Conservation (phyloP, 2,329 filamentous ascomycete species). For the Gremmenia infestans region DNA sequence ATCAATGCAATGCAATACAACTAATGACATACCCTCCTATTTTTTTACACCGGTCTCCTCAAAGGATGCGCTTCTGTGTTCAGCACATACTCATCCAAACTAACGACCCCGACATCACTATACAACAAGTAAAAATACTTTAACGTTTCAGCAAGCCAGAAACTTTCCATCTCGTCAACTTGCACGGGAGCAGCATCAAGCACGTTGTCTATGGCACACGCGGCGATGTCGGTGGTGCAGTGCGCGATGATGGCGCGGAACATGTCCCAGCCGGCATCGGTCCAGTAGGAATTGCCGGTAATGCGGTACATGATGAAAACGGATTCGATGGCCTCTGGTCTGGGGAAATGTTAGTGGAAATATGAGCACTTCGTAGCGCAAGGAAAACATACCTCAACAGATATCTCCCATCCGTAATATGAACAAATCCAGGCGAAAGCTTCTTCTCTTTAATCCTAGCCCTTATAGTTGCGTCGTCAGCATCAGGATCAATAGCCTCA, state of each 20-base stretch:
- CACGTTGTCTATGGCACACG: constrained; percentile 41
- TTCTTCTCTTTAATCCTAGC: constrained; percentile 11
- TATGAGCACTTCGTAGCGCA: constrained; percentile 5
- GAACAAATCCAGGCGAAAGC: constrained; percentile 22
- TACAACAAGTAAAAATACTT: constrained; percentile 58
- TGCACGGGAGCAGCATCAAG: constrained; percentile 19
- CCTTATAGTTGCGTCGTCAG: constrained; percentile 9
- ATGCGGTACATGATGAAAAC: constrained; percentile 54
- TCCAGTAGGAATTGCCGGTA: constrained; percentile 30
- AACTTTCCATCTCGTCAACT: constrained; percentile 53
- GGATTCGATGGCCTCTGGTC: constrained; percentile 63
- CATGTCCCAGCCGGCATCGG: constrained; percentile 44
- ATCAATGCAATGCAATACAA: no score
- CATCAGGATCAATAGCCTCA: constrained; percentile 17
- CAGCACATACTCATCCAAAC: constrained; percentile 55
- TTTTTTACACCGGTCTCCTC: not conserved
- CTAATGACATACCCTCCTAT: not conserved
- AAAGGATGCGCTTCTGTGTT: not conserved
- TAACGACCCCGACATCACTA: constrained; percentile 45
- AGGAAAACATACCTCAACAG: constrained; percentile 19
- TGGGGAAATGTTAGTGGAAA: constrained; percentile 33
- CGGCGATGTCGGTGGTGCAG: constrained; percentile 38
- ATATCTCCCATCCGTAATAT: constrained; percentile 23
- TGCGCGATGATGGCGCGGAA: constrained; percentile 41
- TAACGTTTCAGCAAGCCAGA: constrained; percentile 61